Percentiles rank a stretch among this genome's conserved stretches.
Evolutionary conservation across 805 yeast species (phyloP).

Genomic region (Lipomyces yamadae): DNA sequence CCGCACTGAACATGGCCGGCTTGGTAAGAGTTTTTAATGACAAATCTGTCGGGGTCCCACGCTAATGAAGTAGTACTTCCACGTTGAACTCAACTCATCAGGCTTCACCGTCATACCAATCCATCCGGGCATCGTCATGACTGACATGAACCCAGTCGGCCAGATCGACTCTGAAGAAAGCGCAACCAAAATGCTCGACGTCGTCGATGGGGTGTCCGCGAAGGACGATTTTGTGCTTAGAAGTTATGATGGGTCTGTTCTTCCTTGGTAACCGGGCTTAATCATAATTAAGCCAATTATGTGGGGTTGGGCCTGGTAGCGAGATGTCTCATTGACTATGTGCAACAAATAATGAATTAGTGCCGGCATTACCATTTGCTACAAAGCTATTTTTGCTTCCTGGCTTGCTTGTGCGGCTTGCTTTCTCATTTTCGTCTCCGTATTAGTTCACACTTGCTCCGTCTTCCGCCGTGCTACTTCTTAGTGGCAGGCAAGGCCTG

Average conservation of each 20-base stretch:
- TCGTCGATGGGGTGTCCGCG: neutral
- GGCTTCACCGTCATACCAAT: neutral
- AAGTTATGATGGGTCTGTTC: conserved; percentile 7
- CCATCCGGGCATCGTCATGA: conserved; percentile 5
- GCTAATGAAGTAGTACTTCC: neutral
- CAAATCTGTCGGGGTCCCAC: neutral
- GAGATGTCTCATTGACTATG: no score
- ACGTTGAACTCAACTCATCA: neutral
- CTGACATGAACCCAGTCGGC: neutral
- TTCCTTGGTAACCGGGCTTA: neutral
- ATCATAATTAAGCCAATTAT: no score
- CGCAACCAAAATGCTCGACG: neutral
- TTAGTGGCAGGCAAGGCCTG: no score
- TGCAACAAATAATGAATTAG: no score
- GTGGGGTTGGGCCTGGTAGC: no score
- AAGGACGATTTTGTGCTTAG: conserved; percentile 4
- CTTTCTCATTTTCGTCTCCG: no score
- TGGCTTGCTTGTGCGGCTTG: no score
- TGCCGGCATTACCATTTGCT: no score
- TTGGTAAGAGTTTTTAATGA: neutral
- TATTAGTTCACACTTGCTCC: no score
- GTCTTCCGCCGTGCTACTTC: no score
- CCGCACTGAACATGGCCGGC: neutral
- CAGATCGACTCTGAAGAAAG: conserved; percentile 2
- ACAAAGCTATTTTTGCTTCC: no score